Conservation (phyloP, 73 alveolate genomes). For the Paramecium tetraurelia region DNA sequence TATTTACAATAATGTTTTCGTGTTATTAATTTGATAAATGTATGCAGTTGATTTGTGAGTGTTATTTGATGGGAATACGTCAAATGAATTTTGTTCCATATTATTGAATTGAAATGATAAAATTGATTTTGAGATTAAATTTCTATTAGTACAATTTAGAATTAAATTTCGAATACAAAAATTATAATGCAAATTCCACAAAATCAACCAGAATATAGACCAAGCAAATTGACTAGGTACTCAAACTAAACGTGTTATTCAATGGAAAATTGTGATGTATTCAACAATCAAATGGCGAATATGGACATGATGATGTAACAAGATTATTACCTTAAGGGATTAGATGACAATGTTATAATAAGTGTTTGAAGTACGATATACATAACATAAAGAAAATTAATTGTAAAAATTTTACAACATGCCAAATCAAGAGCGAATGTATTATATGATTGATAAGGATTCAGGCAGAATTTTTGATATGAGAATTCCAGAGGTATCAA, state of each 20-base stretch:
- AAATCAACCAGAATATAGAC: background rate
- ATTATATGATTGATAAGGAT: slow-evolving; percentile 17
- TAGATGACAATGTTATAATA: background rate
- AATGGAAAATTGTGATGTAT: background rate
- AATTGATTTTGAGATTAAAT: no score
- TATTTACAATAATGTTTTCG: no score
- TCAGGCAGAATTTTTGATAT: slow-evolving; percentile 28
- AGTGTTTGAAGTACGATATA: background rate
- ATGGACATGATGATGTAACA: background rate
- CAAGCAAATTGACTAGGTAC: background rate
- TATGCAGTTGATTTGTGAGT: no score
- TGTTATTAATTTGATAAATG: no score
- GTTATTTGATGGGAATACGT: background rate
- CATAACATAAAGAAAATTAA: background rate
- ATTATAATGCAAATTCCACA: background rate
- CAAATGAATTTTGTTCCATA: background rate
- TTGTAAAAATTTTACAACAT: background rate
- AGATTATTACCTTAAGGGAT: background rate
- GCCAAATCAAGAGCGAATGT: slow-evolving; percentile 33
- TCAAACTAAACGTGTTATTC: background rate
- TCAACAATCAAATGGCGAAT: background rate
- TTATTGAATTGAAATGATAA: background rate
- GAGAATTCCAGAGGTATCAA: background rate
- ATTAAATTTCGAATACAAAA: background rate
- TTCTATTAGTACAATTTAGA: background rate